Evolutionary conservation across 2,329 filamentous ascomycete species (phyloP), one percentile per base, ranked within the genome.

Genomic region (Cytospora piceae): DNA sequence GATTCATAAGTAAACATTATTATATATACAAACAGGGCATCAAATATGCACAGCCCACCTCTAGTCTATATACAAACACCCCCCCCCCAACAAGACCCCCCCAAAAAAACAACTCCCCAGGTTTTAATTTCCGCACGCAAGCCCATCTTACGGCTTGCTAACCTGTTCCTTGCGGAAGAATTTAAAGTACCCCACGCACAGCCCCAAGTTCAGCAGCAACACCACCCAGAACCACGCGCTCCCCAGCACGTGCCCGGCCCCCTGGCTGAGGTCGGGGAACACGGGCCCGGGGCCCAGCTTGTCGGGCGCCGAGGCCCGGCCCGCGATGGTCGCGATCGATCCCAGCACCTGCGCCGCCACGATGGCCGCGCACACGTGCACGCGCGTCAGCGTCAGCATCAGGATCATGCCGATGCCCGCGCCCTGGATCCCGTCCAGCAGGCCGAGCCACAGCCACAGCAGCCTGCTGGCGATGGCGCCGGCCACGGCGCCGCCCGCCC

Each of bases 351-450:
- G 87, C 1, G 86, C 86, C 2, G 76, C 79, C 55, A 87, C 79
- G 46, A 89, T 78, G 0, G 85, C 84, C 70, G 86, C 87, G 56
- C 82, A 82, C 66, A 88, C 85, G 70, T 89, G 87, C 72, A 87
- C 80, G 24, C 87, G 79, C 0, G 86, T 88, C 70, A 87, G 74
- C 0, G 86, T 88, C 72, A 87, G 85, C 46, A 89, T 74, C 2
- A 89, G 77, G 57, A 89, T 86, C 86, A 88, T 89, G 58, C 87
- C 87, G 64, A 89, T 84, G 2, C 87, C 87, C 3, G 88, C 82
- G 46, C 86, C 86, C 71, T 89, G 87, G 2, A 89, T 74, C 4
- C 84, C 80, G 71, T 89, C 87, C 5, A 89, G 78, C 1, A 88
- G 81, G 56, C 87, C 87, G 0, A 90, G 81, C 87, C 87, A 89